These are phyloP conservation scores for Setaria italica DNA, from an alignment of 202 grass and related monocot species.

Conservation along the genomic window DNA sequence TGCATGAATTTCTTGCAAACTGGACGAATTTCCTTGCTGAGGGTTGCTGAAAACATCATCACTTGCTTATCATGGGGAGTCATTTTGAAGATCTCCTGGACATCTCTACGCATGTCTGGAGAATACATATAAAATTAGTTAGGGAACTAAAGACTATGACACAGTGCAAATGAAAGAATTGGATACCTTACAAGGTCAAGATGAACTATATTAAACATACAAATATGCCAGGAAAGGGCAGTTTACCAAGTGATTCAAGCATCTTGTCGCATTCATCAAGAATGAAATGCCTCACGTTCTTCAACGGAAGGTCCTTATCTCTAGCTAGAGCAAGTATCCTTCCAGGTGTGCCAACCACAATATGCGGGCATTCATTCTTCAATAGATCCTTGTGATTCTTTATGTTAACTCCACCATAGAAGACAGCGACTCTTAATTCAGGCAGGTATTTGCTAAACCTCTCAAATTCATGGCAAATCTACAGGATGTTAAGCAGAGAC, in stretches of 20 bases:
- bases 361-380: slow-evolving; percentile 99
- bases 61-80: slow-evolving; percentile 99
- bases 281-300: slow-evolving; percentile 99
- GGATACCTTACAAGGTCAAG: neutral
- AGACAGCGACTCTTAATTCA: slow-evolving; percentile 92
- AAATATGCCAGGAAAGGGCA: neutral
- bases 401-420: slow-evolving; percentile 96
- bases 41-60: slow-evolving; percentile 99
- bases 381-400: slow-evolving; percentile 89
- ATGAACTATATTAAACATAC: neutral
- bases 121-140: slow-evolving; percentile 3
- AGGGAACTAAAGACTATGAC: slow-evolving; percentile 4
- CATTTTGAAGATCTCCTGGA: slow-evolving; percentile 99
- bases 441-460: slow-evolving; percentile 92
- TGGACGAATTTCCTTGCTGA: slow-evolving; percentile 98
- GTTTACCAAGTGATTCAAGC: slow-evolving; percentile 95
- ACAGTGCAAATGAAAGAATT: neutral
- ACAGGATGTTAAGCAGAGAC: neutral
- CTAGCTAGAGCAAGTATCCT: slow-evolving; percentile 91
- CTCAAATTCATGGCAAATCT: slow-evolving; percentile 99
- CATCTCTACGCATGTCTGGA: slow-evolving; percentile 97
- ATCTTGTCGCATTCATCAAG: slow-evolving; percentile 99
- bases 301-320: slow-evolving; percentile 94
- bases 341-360: slow-evolving; percentile 97
- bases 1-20: slow-evolving; percentile 99